Evolutionary conservation across 148 eudicot species (phyloP), one percentile per base, ranked within the genome.

Genomic region (Talinum fruticosum): DNA sequence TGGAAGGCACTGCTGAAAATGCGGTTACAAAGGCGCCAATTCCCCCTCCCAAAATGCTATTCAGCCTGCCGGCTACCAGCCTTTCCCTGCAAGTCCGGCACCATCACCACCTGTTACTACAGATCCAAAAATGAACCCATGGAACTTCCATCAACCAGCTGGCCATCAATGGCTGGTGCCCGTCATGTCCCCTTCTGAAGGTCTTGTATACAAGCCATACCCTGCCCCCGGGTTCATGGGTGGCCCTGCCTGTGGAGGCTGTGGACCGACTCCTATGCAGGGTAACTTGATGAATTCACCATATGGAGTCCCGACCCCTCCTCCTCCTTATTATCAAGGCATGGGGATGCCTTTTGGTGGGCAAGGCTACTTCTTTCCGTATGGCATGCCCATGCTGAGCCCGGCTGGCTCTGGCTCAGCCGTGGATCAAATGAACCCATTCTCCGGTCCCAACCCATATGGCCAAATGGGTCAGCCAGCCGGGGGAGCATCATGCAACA

Each of bases 121-220:
- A 18, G 91, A 93, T 35, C 72, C 81, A 15, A 87, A 83, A 71
- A 81, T 81, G 77, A 79, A 59, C 41, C 87, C 91, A 10, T 88
- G 89, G 89, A 45, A 77, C 77, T 85, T 80, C 82, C 90, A 84
- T 54, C 94, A 85, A 72, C 83, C 90, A 15, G 76, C 82, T 19
- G 86, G 86, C n/a, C 97, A 91, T 51, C 99, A 96, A 67, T 96
- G 99, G 99, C 78, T 96, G 72, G 87, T 96, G 41, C 97, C 97
- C 0, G 91, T 96, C 24, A 89, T 96, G 99, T 86, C 99, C n/a
- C 97, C 97, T 61, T 86, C 97, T n/a, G 97, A 96, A 82, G 97
- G 99, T 76, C 92, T 96, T 18, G 87, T 96, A 37, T 96, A 93
- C 91, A 96, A 93, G 87, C 99, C 98, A 35, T 93, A 88, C 57